A percentile compares a stretch with the other conserved stretches of the same genome.
Conservation (phyloP, 208 protist species). For the Naegleria gruberi region DNA sequence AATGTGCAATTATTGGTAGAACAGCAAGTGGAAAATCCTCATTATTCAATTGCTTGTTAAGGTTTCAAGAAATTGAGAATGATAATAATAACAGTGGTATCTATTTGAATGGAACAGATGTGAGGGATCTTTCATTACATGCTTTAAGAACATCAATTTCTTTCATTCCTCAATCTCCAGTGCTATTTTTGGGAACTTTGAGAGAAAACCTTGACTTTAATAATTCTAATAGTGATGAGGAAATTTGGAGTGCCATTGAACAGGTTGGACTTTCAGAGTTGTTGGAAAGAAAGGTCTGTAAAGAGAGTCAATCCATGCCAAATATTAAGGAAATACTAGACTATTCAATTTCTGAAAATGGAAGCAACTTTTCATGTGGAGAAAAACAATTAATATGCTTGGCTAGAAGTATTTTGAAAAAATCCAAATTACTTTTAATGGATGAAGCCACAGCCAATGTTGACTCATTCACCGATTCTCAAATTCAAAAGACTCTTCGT, state of each 20-base stretch:
- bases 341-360: constrained; percentile 16
- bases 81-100: constrained; percentile 38
- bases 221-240: constrained; percentile 40
- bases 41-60: neutral
- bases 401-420: constrained; percentile 53
- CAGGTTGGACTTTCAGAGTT: neutral
- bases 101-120: constrained; percentile 63
- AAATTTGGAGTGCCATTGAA: constrained; percentile 49
- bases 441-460: constrained; percentile 61
- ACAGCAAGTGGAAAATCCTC: constrained; percentile 49
- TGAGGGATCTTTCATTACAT: neutral
- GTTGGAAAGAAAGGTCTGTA: neutral
- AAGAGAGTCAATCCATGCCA: too few relatives aligned
- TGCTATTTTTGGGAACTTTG: neutral
- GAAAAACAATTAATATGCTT: constrained; percentile 67
- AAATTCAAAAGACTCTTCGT: constrained; percentile 22
- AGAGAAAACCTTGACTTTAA: constrained; percentile 81
- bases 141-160: neutral
- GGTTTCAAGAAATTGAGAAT: too few relatives aligned
- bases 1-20: constrained; percentile 63
- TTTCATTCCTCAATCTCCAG: neutral
- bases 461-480: constrained; percentile 22
- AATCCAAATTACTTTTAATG: constrained; percentile 53
- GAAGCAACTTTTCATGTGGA: constrained; percentile 53
- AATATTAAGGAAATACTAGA: neutral